A percentile compares a stretch with the other conserved stretches of the same genome.
phyloP scores from a whole-genome alignment of 2,329 filamentous ascomycete species.

The Penicillium polonicum region DNA sequence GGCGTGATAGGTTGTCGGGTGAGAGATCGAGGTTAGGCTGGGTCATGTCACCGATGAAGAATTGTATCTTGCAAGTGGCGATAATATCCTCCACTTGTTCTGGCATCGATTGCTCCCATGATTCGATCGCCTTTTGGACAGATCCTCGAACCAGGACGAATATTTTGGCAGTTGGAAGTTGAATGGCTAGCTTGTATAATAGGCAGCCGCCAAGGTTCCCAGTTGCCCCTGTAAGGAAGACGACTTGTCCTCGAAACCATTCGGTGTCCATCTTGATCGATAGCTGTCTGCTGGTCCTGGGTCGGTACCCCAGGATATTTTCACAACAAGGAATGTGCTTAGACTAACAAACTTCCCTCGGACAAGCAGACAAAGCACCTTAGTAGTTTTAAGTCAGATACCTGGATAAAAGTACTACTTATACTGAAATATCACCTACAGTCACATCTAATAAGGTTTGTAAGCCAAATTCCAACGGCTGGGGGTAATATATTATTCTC shows the following conservation, averaged over 20 bases:
- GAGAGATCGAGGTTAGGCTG: slow-evolving; percentile 13
- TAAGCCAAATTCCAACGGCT: background rate
- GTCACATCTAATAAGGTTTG: no score
- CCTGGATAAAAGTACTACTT: background rate
- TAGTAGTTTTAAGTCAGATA: background rate
- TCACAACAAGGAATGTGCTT: background rate
- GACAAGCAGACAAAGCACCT: no score
- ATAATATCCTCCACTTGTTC: slow-evolving; percentile 21
- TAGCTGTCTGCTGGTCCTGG: no score
- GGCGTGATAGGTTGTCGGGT: background rate
- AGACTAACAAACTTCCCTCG: no score
- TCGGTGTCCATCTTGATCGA: background rate
- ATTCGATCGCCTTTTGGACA: slow-evolving; percentile 5
- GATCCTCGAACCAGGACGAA: slow-evolving; percentile 16
- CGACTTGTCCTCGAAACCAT: slow-evolving; percentile 14
- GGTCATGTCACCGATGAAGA: slow-evolving; percentile 20
- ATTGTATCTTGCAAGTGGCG: slow-evolving; percentile 18
- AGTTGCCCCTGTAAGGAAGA: slow-evolving; percentile 21
- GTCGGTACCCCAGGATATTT: no score
- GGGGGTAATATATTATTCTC: no score
- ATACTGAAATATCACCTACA: background rate
- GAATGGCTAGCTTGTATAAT: slow-evolving; percentile 19
- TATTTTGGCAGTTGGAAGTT: slow-evolving; percentile 17
- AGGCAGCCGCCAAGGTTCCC: slow-evolving; percentile 20
- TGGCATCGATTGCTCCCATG: slow-evolving; percentile 20